These are phyloP conservation scores for Boletus smithii DNA, from an alignment of 1,284 basidiomycete genomes.

Conservation along the genomic window DNA sequence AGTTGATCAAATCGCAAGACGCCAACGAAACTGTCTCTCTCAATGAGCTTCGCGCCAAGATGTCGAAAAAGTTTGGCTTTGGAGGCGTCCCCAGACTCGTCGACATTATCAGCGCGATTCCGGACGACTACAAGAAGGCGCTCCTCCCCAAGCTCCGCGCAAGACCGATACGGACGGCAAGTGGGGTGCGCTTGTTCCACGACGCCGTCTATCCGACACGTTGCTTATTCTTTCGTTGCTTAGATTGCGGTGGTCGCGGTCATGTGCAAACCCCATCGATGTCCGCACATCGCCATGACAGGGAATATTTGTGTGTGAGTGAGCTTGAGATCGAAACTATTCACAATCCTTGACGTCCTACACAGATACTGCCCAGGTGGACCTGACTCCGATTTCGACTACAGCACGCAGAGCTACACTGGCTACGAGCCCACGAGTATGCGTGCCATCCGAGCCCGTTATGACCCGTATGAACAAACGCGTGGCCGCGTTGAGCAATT, in stretches of 20 bases:
- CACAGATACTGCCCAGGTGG: conserved; percentile 96
- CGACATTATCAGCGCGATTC: conserved; percentile 98
- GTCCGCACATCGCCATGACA: conserved; percentile 99
- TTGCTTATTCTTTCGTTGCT: conserved; percentile 1
- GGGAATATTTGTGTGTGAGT: conserved; percentile 98
- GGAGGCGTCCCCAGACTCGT: conserved; percentile 90
- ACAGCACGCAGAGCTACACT: conserved; percentile 97
- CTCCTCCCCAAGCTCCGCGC: conserved; percentile 90
- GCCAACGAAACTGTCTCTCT: conserved; percentile 75
- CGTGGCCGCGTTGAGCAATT: conserved; percentile 94
- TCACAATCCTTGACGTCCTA: conserved; percentile 4
- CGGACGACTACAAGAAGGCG: conserved; percentile 93
- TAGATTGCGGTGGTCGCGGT: conserved; percentile 98
- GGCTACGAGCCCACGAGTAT: conserved; percentile 98
- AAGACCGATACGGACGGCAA: conserved; percentile 95
- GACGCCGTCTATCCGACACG: conserved; percentile 1
- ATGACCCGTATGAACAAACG: conserved; percentile 99
- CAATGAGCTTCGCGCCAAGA: conserved; percentile 81
- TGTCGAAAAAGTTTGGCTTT: conserved; percentile 88
- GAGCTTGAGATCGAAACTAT: not conserved
- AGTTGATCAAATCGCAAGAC: conserved; percentile 89
- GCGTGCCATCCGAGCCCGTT: conserved; percentile 96
- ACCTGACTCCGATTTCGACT: conserved; percentile 99
- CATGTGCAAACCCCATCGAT: conserved; percentile 99
- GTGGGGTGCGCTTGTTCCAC: conserved; percentile 64